Base-by-base conservation (phyloP, 2,329 filamentous ascomycete species). In the Alternaria triticina region DNA sequence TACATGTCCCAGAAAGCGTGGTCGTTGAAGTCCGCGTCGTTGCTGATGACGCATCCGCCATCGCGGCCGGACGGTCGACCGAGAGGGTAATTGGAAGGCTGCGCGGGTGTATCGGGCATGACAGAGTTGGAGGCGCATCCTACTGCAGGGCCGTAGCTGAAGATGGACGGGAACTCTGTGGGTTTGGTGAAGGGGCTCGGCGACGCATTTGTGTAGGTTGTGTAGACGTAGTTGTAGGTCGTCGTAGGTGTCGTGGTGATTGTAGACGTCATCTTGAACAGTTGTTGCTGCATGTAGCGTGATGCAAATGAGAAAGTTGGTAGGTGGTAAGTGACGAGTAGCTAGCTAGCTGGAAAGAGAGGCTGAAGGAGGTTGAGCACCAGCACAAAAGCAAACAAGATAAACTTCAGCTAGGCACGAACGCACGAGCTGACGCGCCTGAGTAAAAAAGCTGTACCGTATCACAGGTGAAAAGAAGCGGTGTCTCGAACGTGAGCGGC, bases 1-100 rank as follows among this genome's bases (percentile, higher is more conserved):
- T 73, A 71, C 36, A 71, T 45, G 46, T 73, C 69, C 69, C 69
- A 73, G 61, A 73, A 73, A 11, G 69, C 65, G 20, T 73, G 67
- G n/a, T 65, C 55, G 40, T 70, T 73, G 63, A 70, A 36, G 10
- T 61, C 64, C 6, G 54, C 64, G 12, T 63, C 69, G 22, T 71
- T 73, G 57, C 68, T 70, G 55, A 71, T 73, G 4, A 60, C 65
- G 40, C 69, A 71, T 23, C 61, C 65, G 25, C 57, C 61, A 33
- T 54, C 12, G 30, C 50, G 23, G 51, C 59, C 63, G 0, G 12
- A 4, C 3, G 65, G 65, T 15, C 54, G 49, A n/a, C 54, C 55
- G 28, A 64, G 15, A 6, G 67, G 65, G 9, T 33, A 51, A 22
- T 51, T 58, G 1, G 68, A 64, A 4, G 64, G 58, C 5, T 49